Base-by-base conservation (phyloP, 164 flowering plant species). In the Vitis rotundifolia region DNA sequence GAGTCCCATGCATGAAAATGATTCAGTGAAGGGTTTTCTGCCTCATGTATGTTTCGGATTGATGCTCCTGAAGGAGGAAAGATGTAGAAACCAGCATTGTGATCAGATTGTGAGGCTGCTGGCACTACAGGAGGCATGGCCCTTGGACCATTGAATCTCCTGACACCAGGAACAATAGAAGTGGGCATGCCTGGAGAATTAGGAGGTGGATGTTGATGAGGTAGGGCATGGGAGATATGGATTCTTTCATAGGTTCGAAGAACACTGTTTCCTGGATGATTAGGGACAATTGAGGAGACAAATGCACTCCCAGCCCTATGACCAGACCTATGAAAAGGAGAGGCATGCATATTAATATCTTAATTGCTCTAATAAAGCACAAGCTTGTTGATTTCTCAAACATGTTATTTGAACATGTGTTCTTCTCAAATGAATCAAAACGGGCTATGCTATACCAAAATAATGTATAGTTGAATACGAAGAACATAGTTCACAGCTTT, bases 291-390 rank as follows among this genome's bases (percentile, higher is more conserved):
- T 5, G 76, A 57, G 18, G 78, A 74, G 52, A 67, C 68, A 58
- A 68, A 69, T 47, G 78, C 58, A 22, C 62, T 67, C 31, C 68
- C 68, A 59, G 69, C 66, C 69, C 71, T 69, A 18, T 74, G 56
- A 60, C 70, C 78, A 62, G 78, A 71, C 75, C 84, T 84, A 69
- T 54, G 16, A 66, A 18, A 51, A 71, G 11, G 31, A 22, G 2
- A 22, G 26, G 26, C 26, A 22, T 22, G 26, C 26, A 22, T 22
- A 22, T 22, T 22, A 22, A 22, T 22, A 22, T 22, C 26, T 22
- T 22, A 22, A 22, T 22, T 22, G 26, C 26, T 22, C 26, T 22
- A 22, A 37, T 37, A 37, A 37, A 37, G 44, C 44, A 37, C 44
- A 37, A 37, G 7, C 44, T 37, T 37, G 7, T 37, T 37, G 44